A percentile compares a stretch with the other conserved stretches of the same genome.
Evolutionary conservation across 176 grass and related monocot genomes (phyloP).

Genomic region (Carex scoparia): DNA sequence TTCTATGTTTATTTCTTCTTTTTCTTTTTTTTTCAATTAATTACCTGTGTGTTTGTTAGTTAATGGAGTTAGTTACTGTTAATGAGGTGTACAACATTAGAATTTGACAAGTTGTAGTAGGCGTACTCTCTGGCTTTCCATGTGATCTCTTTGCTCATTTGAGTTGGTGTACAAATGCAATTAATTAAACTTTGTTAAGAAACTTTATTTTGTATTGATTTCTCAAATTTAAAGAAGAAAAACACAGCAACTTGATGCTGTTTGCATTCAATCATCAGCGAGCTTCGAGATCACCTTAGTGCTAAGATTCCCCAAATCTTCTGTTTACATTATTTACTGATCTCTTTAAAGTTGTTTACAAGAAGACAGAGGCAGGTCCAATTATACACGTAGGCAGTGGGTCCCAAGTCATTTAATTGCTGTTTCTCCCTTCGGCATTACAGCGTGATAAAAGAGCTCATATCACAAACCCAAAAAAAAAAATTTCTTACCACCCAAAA

Average conservation of each 20-base stretch:
- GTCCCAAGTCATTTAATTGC: neutral
- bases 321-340: neutral
- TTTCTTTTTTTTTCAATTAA: neutral
- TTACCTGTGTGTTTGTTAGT: neutral
- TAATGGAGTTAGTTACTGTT: conserved; percentile 11
- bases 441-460: no score
- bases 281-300: neutral
- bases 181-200: neutral
- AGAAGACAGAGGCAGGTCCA: neutral
- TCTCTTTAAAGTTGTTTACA: neutral
- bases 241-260: conserved; percentile 2
- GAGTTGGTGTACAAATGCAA: conserved; percentile 20
- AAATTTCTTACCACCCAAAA: no score
- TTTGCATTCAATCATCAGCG: neutral
- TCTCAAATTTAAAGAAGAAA: conserved; percentile 13
- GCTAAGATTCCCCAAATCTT: conserved; percentile 4
- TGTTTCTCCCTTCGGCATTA: no score
- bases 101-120: conserved; percentile 6
- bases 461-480: no score
- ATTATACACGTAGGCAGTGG: neutral
- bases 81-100: conserved; percentile 1
- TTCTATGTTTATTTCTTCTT: neutral
- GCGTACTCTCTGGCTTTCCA: conserved; percentile 13
- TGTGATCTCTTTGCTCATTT: neutral
- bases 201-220: neutral